Evolutionary conservation across 2,329 filamentous ascomycete genomes (phyloP), one percentile per base, ranked within the genome.

Genomic region (Aureobasidium leucospermi): DNA sequence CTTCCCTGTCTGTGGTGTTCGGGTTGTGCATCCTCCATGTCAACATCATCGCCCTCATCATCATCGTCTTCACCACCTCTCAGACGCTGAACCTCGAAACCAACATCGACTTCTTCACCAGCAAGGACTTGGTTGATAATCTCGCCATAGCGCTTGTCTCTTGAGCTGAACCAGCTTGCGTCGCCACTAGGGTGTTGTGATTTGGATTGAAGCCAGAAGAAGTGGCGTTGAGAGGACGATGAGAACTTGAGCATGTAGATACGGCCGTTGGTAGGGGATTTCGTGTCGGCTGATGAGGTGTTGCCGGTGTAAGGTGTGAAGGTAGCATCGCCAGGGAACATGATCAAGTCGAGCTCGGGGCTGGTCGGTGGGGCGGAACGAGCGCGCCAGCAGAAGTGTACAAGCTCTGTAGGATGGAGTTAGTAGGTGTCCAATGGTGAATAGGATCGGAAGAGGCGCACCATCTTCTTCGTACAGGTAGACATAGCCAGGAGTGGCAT

Each of bases 191-290:
- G 82, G 70, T 85, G 84, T 75, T 96, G 91, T 34, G 87, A 83
- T 75, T 92, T 92, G 32, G 90, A 94, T 76, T 99, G 94, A 70
- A 99, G 79, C 92, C 93, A 99, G 79, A 97, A 99, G 61, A 96
- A 81, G 75, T 97, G 82, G 69, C 92, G 86, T 74, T 95, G 87
- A 61, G 91, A 94, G 63, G 90, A 96, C 11, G 92, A 96, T 32
- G 83, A 84, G 78, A 99, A 99, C 75, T 96, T 96, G 69, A 99
- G 85, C 60, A 89, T 86, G 73, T 92, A 96, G 72, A 99, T 86
- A 68, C 94, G 90, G 65, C 92, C 95, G 71, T 95, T 91, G 15
- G 82, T 85, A 16, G 81, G 80, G 6, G 77, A 80, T 64, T 84
- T 80, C 56, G 81, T 79, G 38, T 70, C 80, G 43, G 67, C 64